Conservation (phyloP, 2,329 filamentous ascomycete genomes). For the Penicillium sp. region DNA sequence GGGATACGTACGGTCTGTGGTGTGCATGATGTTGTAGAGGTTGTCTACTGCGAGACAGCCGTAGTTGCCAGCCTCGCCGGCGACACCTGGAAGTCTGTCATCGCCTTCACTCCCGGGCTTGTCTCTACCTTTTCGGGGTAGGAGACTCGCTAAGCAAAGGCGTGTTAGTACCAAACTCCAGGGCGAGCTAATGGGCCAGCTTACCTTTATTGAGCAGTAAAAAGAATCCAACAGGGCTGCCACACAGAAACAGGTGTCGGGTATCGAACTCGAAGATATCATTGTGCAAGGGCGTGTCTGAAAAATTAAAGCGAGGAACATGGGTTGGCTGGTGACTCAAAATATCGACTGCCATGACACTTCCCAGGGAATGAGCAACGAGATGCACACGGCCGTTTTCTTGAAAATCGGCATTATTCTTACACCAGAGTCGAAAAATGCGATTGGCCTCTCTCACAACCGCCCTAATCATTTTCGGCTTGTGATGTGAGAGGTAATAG, state of each 20-base stretch:
- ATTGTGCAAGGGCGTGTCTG: conserved; percentile 39
- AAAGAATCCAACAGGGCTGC: conserved; percentile 90
- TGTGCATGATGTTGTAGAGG: conserved; percentile 85
- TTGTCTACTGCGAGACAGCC: conserved; percentile 93
- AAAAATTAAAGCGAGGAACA: conserved; percentile 49
- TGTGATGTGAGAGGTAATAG: conserved; percentile 95
- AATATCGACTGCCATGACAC: conserved; percentile 89
- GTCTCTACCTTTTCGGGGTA: conserved; percentile 68
- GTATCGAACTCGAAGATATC: conserved; percentile 86
- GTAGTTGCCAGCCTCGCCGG: conserved; percentile 73
- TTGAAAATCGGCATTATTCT: conserved; percentile 82
- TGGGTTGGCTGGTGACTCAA: conserved; percentile 80
- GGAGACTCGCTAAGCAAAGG: conserved; percentile 49
- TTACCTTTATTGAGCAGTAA: conserved; percentile 67
- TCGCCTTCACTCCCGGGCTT: conserved; percentile 69
- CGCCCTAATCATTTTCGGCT: conserved; percentile 87
- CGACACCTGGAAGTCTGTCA: conserved; percentile 58
- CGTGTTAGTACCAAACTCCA: conserved; percentile 8
- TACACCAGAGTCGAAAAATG: conserved; percentile 92
- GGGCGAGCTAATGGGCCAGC: conserved; percentile 15
- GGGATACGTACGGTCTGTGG: conserved; percentile 52
- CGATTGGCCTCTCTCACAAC: conserved; percentile 87
- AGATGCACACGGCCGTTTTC: conserved; percentile 80
- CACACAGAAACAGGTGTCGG: conserved; percentile 79
- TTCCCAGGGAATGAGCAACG: conserved; percentile 88